Evolutionary conservation across 2,329 filamentous ascomycete genomes (phyloP).

Genomic region (Coleophoma eucalyptorum): DNA sequence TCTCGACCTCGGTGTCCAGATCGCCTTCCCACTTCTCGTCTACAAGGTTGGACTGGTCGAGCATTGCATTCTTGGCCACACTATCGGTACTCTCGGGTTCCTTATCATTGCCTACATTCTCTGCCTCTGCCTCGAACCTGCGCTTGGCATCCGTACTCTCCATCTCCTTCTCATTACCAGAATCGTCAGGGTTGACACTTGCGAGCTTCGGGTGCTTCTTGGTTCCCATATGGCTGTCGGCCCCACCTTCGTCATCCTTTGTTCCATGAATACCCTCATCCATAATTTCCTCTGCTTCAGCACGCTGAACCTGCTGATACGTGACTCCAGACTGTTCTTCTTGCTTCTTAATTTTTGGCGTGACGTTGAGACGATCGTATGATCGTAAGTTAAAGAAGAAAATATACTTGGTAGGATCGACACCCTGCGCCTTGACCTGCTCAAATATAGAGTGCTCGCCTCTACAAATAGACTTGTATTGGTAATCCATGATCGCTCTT

Average conservation of each 20-base stretch:
- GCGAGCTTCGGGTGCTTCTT: constrained; percentile 25
- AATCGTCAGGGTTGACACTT: constrained; percentile 27
- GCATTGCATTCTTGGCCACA: constrained; percentile 80
- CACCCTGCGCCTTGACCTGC: constrained; percentile 67
- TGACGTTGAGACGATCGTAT: constrained; percentile 89
- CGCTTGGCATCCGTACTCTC: constrained; percentile 43
- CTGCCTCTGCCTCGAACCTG: constrained; percentile 46
- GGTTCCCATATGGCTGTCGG: constrained; percentile 42
- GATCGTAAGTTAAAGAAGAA: constrained; percentile 93
- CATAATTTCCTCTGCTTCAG: constrained; percentile 88
- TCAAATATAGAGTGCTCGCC: constrained; percentile 89
- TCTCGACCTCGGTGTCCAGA: constrained; percentile 71
- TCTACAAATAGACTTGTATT: constrained; percentile 92
- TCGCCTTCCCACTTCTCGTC: constrained; percentile 75
- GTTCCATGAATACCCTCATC: constrained; percentile 63
- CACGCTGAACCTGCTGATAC: constrained; percentile 83
- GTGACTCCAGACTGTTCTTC: constrained; percentile 79
- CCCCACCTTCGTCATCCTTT: constrained; percentile 36
- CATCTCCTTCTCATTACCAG: constrained; percentile 32
- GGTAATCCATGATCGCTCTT: constrained; percentile 93
- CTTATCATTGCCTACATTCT: constrained; percentile 24
- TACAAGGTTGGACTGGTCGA: constrained; percentile 55
- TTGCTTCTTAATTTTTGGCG: constrained; percentile 65
- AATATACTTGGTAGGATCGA: constrained; percentile 76
- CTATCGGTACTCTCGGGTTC: constrained; percentile 31